These are phyloP conservation scores for Nicotiana sylvestris DNA, from an alignment of 257 asterid species.

Conservation along the genomic window DNA sequence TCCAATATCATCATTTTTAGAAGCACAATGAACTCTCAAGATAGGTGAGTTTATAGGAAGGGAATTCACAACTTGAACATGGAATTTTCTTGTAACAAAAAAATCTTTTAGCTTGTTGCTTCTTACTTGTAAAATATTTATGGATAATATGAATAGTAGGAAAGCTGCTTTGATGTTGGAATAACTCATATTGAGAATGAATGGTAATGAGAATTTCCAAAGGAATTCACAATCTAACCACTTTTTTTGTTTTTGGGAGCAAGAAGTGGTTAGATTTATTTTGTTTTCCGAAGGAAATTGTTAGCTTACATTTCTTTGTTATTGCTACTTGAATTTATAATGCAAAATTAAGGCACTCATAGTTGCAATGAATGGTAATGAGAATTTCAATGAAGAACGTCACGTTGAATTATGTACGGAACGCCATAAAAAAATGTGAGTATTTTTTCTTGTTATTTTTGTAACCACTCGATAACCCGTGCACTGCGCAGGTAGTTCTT, in stretches of 20 bases:
- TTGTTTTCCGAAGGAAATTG: background rate
- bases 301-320: background rate
- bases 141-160: background rate
- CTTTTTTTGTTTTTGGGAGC: background rate
- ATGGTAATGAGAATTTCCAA: too few species aligned
- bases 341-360: background rate
- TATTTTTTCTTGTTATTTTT: background rate
- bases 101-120: background rate
- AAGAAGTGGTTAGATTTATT: background rate
- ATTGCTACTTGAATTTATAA: constrained; percentile 5
- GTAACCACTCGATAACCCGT: background rate
- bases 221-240: too few species aligned
- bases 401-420: background rate
- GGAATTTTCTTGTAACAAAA: background rate
- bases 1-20: background rate
- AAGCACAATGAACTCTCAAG: background rate
- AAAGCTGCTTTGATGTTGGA: background rate
- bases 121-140: constrained; percentile 1
- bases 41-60: background rate
- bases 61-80: background rate
- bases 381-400: background rate
- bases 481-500: background rate
- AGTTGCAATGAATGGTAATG: background rate
- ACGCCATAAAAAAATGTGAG: background rate
- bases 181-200: background rate